These are phyloP conservation scores for Zalaria sp. DNA, from an alignment of 2,329 filamentous ascomycete species.

Conservation along the genomic window DNA sequence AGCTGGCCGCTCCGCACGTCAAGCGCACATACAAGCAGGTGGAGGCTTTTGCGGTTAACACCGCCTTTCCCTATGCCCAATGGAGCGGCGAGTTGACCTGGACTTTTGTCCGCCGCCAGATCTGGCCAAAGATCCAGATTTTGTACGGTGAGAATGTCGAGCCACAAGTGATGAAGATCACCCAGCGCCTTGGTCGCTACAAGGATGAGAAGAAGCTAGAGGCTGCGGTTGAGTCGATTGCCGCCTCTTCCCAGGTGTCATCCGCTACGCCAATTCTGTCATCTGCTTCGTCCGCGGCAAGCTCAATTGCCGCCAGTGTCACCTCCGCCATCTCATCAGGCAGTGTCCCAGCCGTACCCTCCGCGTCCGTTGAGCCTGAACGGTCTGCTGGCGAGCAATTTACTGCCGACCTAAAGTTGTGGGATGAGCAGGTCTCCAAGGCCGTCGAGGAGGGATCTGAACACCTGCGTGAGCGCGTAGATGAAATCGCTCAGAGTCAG, in stretches of 20 bases:
- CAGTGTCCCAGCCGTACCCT: conserved; percentile 8
- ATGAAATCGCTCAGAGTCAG: conserved; percentile 60
- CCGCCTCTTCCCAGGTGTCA: conserved; percentile 9
- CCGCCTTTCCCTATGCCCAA: conserved; percentile 56
- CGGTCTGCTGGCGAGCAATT: conserved; percentile 44
- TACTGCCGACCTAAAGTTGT: conserved; percentile 62
- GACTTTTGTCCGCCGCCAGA: conserved; percentile 56
- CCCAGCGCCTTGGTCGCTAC: conserved; percentile 72
- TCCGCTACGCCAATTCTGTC: conserved; percentile 1
- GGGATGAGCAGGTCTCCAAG: conserved; percentile 78
- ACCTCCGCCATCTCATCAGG: conserved; percentile 14
- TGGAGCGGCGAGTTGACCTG: conserved; percentile 57
- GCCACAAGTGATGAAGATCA: conserved; percentile 85
- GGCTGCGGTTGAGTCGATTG: conserved; percentile 41
- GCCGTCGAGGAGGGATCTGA: conserved; percentile 75
- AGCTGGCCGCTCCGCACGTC: conserved; percentile 59
- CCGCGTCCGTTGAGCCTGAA: conserved; percentile 22
- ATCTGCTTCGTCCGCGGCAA: conserved; percentile 1
- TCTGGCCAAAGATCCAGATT: conserved; percentile 70
- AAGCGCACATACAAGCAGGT: conserved; percentile 52
- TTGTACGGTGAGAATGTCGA: conserved; percentile 88
- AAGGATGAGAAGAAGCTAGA: conserved; percentile 49
- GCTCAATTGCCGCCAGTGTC: conserved; percentile 8
- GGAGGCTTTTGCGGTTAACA: conserved; percentile 52
- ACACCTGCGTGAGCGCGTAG: conserved; percentile 47